These are phyloP conservation scores for Dicorynia guianensis DNA, from an alignment of 306 rosid species.

Conservation along the genomic window DNA sequence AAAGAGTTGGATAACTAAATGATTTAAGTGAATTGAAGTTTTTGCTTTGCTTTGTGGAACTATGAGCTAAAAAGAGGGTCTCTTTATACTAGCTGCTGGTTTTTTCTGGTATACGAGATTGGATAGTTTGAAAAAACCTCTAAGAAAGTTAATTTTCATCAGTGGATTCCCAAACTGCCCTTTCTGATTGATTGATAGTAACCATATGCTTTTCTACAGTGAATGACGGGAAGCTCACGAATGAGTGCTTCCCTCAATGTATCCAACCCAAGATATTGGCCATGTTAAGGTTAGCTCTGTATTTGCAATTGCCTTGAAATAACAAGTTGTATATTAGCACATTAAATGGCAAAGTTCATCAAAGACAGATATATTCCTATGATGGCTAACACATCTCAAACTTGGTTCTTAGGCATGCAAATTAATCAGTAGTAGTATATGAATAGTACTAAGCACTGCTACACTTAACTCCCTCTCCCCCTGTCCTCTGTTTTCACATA, in stretches of 20 bases:
- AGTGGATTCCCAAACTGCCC: constrained; percentile 40
- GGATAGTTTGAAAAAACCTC: constrained; percentile 44
- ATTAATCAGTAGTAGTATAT: too few species aligned
- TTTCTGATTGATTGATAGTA: not conserved
- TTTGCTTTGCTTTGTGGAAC: constrained; percentile 45
- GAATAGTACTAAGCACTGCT: too few species aligned
- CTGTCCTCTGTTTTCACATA: not conserved
- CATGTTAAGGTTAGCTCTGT: constrained; percentile 36
- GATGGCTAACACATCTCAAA: too few species aligned
- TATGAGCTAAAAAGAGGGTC: constrained; percentile 29
- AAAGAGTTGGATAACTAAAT: not conserved
- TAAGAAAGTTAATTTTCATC: constrained; percentile 27
- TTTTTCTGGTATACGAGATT: constrained; percentile 31
- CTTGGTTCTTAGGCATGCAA: too few species aligned
- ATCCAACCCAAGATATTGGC: constrained; percentile 45
- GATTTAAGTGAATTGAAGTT: not conserved
- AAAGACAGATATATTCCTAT: not conserved
- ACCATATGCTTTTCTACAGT: constrained; percentile 31
- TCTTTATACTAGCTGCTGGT: constrained; percentile 56
- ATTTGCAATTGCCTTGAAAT: constrained; percentile 19
- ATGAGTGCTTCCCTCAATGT: constrained; percentile 24
- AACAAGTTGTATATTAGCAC: not conserved
- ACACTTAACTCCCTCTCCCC: too few species aligned
- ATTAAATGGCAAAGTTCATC: constrained; percentile 30
- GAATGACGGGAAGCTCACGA: constrained; percentile 35